These are phyloP conservation scores for Effrenium voratum DNA, from an alignment of 73 alveolate genomes.

Conservation along the genomic window DNA sequence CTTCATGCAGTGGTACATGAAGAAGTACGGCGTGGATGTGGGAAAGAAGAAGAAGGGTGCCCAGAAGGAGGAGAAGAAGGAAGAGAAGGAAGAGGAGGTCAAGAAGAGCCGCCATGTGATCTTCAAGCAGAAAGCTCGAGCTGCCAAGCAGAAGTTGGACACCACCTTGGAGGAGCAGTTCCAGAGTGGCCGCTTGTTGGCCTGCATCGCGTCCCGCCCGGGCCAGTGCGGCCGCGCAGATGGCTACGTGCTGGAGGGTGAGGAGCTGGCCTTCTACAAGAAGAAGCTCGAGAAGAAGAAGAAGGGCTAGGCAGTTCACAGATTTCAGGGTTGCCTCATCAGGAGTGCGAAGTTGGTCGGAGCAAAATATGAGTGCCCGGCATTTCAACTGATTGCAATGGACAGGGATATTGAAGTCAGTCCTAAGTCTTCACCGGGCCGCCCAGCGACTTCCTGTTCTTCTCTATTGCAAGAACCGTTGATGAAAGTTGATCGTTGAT, in stretches of 20 bases:
- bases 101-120: constrained; percentile 76
- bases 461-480: too few relatives aligned
- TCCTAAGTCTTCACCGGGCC: too few relatives aligned
- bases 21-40: constrained; percentile 84
- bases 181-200: constrained; percentile 97
- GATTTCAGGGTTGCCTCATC: too few relatives aligned
- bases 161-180: constrained; percentile 80
- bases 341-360: too few relatives aligned
- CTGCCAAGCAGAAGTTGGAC: constrained; percentile 36
- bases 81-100: constrained; percentile 78
- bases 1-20: constrained; percentile 97
- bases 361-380: too few relatives aligned
- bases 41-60: constrained; percentile 81
- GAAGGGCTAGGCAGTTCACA: not conserved
- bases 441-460: too few relatives aligned
- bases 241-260: constrained; percentile 99
- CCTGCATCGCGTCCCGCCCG: constrained; percentile 99
- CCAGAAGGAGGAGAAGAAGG: constrained; percentile 55
- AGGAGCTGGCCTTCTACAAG: constrained; percentile 89
- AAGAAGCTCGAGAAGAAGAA: constrained; percentile 79
- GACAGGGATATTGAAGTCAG: too few relatives aligned
- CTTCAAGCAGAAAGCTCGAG: constrained; percentile 55
- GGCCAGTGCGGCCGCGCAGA: constrained; percentile 99
- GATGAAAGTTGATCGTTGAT: too few relatives aligned
- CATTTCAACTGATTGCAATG: too few relatives aligned